Percentiles rank a stretch among this genome's conserved stretches.
Evolutionary conservation across 2,329 filamentous ascomycete species (phyloP).

Genomic region (Boeremia exigua): DNA sequence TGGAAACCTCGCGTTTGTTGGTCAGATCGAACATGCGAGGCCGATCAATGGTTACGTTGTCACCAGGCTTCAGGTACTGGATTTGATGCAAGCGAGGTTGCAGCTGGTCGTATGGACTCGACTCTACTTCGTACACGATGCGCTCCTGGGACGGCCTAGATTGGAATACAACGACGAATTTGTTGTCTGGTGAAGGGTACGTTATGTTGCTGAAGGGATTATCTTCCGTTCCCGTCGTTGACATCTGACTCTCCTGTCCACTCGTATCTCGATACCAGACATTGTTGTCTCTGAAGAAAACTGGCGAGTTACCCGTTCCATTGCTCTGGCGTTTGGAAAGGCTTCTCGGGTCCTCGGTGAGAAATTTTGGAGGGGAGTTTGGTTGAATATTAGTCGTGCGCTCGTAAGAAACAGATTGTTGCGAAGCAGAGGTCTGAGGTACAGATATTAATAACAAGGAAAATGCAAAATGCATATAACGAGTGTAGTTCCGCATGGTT

Average conservation of each 20-base stretch:
- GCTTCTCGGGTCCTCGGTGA: constrained; percentile 1
- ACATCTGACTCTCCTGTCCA: constrained; percentile 26
- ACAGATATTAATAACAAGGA: constrained; percentile 9
- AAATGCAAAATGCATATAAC: constrained; percentile 10
- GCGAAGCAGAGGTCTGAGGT: constrained; percentile 9
- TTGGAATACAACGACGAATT: constrained; percentile 28
- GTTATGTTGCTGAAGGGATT: constrained; percentile 24
- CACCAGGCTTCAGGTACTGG: constrained; percentile 29
- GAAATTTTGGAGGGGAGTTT: constrained; percentile 4
- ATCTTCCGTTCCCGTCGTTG: constrained; percentile 26
- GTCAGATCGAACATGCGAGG: constrained; percentile 29
- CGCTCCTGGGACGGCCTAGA: constrained; percentile 25
- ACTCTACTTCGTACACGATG: constrained; percentile 28
- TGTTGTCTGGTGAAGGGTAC: constrained; percentile 26
- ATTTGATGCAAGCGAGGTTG: constrained; percentile 27
- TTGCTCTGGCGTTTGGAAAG: constrained; percentile 21
- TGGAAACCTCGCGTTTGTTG: constrained; percentile 24
- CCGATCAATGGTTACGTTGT: constrained; percentile 25
- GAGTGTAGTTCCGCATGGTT: constrained; percentile 14
- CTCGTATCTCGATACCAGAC: constrained; percentile 27
- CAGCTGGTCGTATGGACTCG: constrained; percentile 26
- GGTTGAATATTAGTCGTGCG: neutral
- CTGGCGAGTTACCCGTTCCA: constrained; percentile 9
- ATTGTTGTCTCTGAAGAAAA: constrained; percentile 31
- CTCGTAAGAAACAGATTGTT: constrained; percentile 5